These are phyloP conservation scores for Fusarium humuli DNA, from an alignment of 2,329 filamentous ascomycete species.

Conservation along the genomic window DNA sequence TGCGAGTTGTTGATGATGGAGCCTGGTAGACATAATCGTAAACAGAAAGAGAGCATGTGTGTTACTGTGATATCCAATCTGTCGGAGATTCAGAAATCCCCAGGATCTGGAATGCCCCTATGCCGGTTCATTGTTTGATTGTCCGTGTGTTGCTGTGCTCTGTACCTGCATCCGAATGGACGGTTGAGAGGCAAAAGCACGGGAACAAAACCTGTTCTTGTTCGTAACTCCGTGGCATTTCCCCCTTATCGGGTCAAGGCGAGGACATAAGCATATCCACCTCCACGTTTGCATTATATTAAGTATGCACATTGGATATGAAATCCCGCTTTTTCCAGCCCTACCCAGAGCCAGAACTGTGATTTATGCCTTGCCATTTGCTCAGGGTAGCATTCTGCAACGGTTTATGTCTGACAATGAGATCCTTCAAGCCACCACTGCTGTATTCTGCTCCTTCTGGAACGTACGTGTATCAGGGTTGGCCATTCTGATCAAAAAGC, in stretches of 20 bases:
- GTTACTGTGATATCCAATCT: background rate
- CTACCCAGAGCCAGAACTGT: conserved; percentile 15
- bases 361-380: conserved; percentile 24
- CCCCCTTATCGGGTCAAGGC: conserved; percentile 10
- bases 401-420: conserved; percentile 14
- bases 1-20: background rate
- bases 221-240: conserved; percentile 4
- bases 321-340: conserved; percentile 36
- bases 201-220: conserved; percentile 1
- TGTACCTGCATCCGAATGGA: conserved; percentile 8
- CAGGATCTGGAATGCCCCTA: conserved; percentile 1
- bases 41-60: background rate
- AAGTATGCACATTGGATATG: conserved; percentile 4
- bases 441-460: background rate
- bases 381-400: conserved; percentile 28
- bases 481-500: background rate
- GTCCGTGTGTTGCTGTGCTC: conserved; percentile 12
- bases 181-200: background rate
- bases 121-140: conserved; percentile 6
- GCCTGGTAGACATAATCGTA: background rate
- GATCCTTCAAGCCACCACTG: conserved; percentile 17
- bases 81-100: background rate
- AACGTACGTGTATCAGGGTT: background rate
- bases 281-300: conserved; percentile 23
- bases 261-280: conserved; percentile 7